Base-by-base conservation (phyloP, 2,329 filamentous ascomycete species). In the Aspergillus eucalypticola region DNA sequence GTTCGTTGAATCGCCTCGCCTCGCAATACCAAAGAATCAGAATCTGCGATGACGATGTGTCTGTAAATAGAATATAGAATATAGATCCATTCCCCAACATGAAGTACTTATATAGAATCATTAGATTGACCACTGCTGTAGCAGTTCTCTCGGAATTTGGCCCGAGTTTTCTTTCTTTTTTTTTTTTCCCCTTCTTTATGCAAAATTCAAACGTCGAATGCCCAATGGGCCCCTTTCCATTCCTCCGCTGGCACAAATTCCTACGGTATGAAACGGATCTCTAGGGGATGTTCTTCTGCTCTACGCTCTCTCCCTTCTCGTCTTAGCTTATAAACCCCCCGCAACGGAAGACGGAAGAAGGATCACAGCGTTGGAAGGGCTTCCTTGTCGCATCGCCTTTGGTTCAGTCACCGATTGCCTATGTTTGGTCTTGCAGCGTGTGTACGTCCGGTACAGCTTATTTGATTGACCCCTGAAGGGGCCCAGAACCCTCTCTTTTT, bases 1-100 rank as follows among this genome's bases (percentile, higher is more conserved):
- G 25, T 39, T 56, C 29, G 39, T 55, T 55, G 27, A 27, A 55
- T 55, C 11, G 25, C 53, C 23, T 55, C 53, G 42, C 46, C 46
- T 57, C 48, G 27, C 8, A 19, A 32, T 10, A 6, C 10, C 13
- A 50, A 25, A 50, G 23, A 57, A 57, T 21, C 27, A 38, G 25
- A 51, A 57, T 25, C 38, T 32, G 17, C 55, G 27, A 50, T 51
- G 55, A 50, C 46, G 55, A 49, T 17, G 27, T 38, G 23, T 27
- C 53, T 19, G 44, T 41, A 42, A 46, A 15, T 35, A 35, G 10
- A 35, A 35, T 35, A 35, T 35, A 35, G 32, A 35, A 35, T 35
- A 35, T 44, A 32, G 39, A 5, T 46, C 15, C 46, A 19, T 29
- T n/a, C 19, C 17, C 53, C 25, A n/a, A 19, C 23, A 27, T 32